These are phyloP conservation scores for Centaurea solstitialis DNA, from an alignment of 129 eudicot genomes.

Conservation along the genomic window DNA sequence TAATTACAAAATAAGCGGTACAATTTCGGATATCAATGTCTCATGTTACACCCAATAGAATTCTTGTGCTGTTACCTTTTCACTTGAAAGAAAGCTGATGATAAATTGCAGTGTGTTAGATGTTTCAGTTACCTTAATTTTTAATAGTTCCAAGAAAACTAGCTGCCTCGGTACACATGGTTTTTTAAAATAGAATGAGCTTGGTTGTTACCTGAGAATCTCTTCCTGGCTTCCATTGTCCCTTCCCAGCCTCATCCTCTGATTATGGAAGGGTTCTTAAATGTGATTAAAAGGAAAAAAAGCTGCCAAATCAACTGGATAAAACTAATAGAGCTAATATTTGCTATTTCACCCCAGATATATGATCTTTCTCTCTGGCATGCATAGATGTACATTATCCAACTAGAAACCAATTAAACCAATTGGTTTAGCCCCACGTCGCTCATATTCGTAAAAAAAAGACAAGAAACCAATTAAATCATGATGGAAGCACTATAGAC, in stretches of 20 bases:
- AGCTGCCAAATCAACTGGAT: background rate
- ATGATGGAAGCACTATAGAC: background rate
- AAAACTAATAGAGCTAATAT: background rate
- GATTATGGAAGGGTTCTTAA: background rate
- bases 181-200: background rate
- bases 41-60: constrained; percentile 1
- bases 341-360: background rate
- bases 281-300: no score
- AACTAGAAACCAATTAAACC: background rate
- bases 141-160: background rate
- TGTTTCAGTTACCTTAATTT: constrained; percentile 4
- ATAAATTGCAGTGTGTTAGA: background rate
- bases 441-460: no score
- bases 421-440: no score
- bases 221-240: background rate
- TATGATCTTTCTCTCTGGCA: background rate
- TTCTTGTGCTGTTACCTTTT: background rate
- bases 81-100: background rate
- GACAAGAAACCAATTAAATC: background rate
- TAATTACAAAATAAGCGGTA: constrained; percentile 8
- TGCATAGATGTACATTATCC: background rate
- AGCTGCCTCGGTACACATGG: background rate
- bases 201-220: background rate
- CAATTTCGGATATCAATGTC: background rate
- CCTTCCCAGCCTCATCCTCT: background rate